Conservation (phyloP, 1,284 basidiomycete species). For the Cryptococcus sp. region DNA sequence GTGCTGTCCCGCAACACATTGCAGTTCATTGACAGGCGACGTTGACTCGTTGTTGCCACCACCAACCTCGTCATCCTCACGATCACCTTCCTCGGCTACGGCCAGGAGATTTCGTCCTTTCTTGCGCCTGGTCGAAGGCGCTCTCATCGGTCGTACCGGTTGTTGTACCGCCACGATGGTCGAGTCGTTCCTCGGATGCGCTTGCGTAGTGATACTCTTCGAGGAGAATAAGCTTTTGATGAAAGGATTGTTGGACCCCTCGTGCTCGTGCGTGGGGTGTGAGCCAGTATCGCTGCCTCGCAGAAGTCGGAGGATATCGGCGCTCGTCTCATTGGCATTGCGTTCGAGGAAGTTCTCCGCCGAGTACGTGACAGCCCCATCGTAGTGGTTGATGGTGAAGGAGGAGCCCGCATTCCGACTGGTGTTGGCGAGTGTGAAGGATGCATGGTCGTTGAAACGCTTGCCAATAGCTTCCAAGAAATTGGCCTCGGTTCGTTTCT, state of each 20-base stretch:
- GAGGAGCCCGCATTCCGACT: slow-evolving; percentile 79
- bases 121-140: slow-evolving; percentile 82
- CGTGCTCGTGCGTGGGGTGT: slow-evolving; percentile 56
- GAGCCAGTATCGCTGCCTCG: slow-evolving; percentile 59
- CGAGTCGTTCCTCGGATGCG: slow-evolving; percentile 87
- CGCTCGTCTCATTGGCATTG: slow-evolving; percentile 86
- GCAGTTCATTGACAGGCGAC: slow-evolving; percentile 64
- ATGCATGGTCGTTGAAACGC: slow-evolving; percentile 89
- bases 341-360: slow-evolving; percentile 84
- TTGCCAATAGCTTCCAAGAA: slow-evolving; percentile 95
- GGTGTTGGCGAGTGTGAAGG: slow-evolving; percentile 75
- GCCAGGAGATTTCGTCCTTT: slow-evolving; percentile 59
- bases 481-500: slow-evolving; percentile 88
- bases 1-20: slow-evolving; percentile 86
- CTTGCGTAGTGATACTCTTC: slow-evolving; percentile 84
- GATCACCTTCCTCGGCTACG: slow-evolving; percentile 63
- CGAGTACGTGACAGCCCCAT: slow-evolving; percentile 88
- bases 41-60: slow-evolving; percentile 58
- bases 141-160: slow-evolving; percentile 86
- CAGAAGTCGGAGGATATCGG: slow-evolving; percentile 88
- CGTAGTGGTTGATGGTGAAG: slow-evolving; percentile 91
- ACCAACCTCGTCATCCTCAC: slow-evolving; percentile 54
- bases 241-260: slow-evolving; percentile 85
- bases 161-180: slow-evolving; percentile 94
- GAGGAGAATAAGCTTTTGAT: slow-evolving; percentile 84